phyloP scores from a whole-genome alignment of 2,329 filamentous ascomycete species.

The Talaromyces piceae region DNA sequence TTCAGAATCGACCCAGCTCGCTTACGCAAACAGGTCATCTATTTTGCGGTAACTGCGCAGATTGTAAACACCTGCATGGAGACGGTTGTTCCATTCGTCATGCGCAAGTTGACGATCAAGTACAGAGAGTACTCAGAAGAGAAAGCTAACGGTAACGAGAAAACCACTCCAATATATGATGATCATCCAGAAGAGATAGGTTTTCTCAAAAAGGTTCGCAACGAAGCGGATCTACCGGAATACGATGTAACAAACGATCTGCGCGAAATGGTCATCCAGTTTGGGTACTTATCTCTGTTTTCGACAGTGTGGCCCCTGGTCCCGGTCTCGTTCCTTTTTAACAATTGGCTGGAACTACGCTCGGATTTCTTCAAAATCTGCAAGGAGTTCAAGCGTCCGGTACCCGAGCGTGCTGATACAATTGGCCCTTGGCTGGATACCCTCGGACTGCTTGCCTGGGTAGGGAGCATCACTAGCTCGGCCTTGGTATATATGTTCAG shows the following conservation, averaged over 20 bases:
- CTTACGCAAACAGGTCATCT: slow-evolving; percentile 86
- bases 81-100: slow-evolving; percentile 75
- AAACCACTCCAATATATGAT: slow-evolving; percentile 30
- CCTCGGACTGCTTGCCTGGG: slow-evolving; percentile 83
- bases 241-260: slow-evolving; percentile 92
- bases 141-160: slow-evolving; percentile 17
- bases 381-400: slow-evolving; percentile 78
- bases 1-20: slow-evolving; percentile 82
- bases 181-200: slow-evolving; percentile 72
- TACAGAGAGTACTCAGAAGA: slow-evolving; percentile 42
- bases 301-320: slow-evolving; percentile 91
- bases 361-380: slow-evolving; percentile 96
- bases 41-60: slow-evolving; percentile 93
- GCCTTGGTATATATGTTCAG: slow-evolving; percentile 87
- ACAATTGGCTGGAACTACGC: slow-evolving; percentile 94
- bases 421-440: slow-evolving; percentile 93
- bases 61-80: slow-evolving; percentile 84
- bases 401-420: slow-evolving; percentile 81
- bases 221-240: slow-evolving; percentile 73
- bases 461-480: slow-evolving; percentile 81
- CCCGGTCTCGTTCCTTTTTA: slow-evolving; percentile 79
- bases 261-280: slow-evolving; percentile 88
- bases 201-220: slow-evolving; percentile 75
- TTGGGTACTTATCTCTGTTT: slow-evolving; percentile 85
- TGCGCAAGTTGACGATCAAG: slow-evolving; percentile 70